Evolutionary conservation across 257 asterid species (phyloP).

Genomic region (Avicennia marina): DNA sequence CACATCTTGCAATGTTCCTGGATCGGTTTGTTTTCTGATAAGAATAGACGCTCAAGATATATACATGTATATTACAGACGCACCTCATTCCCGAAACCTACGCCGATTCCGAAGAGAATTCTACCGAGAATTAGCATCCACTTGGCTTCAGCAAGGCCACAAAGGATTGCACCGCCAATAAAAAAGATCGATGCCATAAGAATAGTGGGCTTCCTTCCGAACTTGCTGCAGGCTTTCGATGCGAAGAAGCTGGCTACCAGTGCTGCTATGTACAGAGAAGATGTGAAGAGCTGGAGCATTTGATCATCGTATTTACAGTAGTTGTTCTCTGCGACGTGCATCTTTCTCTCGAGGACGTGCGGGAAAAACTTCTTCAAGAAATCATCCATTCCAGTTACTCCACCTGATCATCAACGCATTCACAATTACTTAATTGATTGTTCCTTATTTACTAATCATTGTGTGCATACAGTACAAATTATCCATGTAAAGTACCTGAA

Average conservation of each 20-base stretch:
- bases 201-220: constrained; percentile 60
- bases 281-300: constrained; percentile 62
- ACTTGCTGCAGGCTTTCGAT: constrained; percentile 40
- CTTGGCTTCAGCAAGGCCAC: constrained; percentile 27
- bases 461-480: too few species aligned
- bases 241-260: constrained; percentile 60
- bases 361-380: constrained; percentile 63
- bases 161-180: constrained; percentile 40
- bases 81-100: constrained; percentile 79
- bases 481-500: constrained; percentile 27
- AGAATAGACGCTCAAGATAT: too few species aligned
- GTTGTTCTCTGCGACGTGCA: constrained; percentile 46
- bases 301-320: constrained; percentile 71
- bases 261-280: constrained; percentile 64
- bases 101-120: constrained; percentile 62
- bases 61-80: too few species aligned
- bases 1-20: too few species aligned
- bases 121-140: constrained; percentile 62
- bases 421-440: neutral
- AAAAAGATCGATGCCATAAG: constrained; percentile 42
- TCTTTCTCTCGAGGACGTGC: constrained; percentile 34
- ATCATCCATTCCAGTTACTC: constrained; percentile 76
- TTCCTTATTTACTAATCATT: too few species aligned
- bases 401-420: constrained; percentile 32
- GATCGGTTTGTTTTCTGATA: too few species aligned